These are phyloP conservation scores for Verticillium longisporum DNA, from an alignment of 2,329 filamentous ascomycete genomes.

Conservation along the genomic window DNA sequence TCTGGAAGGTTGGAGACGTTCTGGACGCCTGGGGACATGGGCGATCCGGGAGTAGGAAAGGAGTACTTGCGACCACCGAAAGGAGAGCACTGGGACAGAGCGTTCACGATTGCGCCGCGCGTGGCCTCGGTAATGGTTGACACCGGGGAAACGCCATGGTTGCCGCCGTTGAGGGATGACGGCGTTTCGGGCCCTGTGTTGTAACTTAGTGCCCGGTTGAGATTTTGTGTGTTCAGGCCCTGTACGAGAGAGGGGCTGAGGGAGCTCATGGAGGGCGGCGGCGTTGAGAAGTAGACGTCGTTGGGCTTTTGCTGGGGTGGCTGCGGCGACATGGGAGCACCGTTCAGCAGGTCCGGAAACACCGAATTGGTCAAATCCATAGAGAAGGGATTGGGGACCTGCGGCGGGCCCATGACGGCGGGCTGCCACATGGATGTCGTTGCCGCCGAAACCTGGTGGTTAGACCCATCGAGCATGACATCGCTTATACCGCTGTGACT, in stretches of 20 bases:
- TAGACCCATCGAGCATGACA: constrained; percentile 78
- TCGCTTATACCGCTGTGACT: constrained; percentile 91
- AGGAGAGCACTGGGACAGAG: constrained; percentile 48
- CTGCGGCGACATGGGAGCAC: constrained; percentile 71
- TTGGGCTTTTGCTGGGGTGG: constrained; percentile 63
- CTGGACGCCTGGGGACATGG: constrained; percentile 45
- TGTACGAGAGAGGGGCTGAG: constrained; percentile 67
- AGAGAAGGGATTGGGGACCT: constrained; percentile 63
- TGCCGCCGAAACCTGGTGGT: constrained; percentile 48
- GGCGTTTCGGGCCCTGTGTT: constrained; percentile 63
- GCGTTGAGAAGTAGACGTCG: constrained; percentile 73
- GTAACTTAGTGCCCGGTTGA: constrained; percentile 61
- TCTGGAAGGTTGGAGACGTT: constrained; percentile 38
- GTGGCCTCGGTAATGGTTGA: constrained; percentile 61
- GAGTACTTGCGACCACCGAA: constrained; percentile 60
- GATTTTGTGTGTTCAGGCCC: constrained; percentile 52
- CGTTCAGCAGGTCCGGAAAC: constrained; percentile 70
- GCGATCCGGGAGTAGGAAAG: constrained; percentile 47
- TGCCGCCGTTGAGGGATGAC: constrained; percentile 62
- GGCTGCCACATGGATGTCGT: constrained; percentile 62
- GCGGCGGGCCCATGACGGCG: constrained; percentile 61
- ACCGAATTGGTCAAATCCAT: constrained; percentile 68
- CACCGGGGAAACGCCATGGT: constrained; percentile 50
- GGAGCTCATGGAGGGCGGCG: constrained; percentile 66
- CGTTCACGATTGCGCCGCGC: constrained; percentile 53